Evolutionary conservation across 805 yeast genomes (phyloP).

Genomic region (Alloascoidea africana): DNA sequence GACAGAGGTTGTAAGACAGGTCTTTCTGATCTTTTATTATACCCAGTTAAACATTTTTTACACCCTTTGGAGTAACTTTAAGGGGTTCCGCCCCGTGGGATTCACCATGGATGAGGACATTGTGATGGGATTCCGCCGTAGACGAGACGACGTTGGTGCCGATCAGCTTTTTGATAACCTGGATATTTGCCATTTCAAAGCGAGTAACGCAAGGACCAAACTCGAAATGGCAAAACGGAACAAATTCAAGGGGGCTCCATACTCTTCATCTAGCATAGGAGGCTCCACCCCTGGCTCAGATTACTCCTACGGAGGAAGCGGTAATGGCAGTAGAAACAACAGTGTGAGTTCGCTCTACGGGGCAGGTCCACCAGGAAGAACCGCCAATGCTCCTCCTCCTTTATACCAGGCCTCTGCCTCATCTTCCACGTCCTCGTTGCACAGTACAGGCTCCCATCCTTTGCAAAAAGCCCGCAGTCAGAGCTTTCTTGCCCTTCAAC

Average conservation of each 20-base stretch:
- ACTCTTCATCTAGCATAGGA: background rate
- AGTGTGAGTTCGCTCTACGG: background rate
- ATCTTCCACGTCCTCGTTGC: background rate
- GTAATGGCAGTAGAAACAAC: conserved; percentile 1
- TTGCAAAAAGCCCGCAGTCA: background rate
- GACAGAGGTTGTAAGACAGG: background rate
- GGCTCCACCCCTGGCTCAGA: too few species aligned
- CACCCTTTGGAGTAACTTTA: background rate
- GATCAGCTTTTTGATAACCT: background rate
- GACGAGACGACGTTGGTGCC: background rate
- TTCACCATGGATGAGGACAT: background rate
- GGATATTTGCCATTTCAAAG: background rate
- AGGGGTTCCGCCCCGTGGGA: background rate
- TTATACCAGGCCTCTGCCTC: background rate
- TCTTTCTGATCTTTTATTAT: conserved; percentile 1
- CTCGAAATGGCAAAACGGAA: conserved; percentile 1
- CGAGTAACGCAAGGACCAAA: background rate
- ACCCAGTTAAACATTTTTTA: background rate
- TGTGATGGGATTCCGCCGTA: background rate
- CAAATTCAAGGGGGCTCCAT: background rate
- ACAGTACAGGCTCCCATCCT: too few species aligned
- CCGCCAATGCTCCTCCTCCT: background rate
- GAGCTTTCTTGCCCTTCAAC: background rate
- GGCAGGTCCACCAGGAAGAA: too few species aligned
- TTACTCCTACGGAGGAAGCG: too few species aligned